phyloP scores from a whole-genome alignment of 202 grass and related monocot species.

The Hordeum pubiflorum region DNA sequence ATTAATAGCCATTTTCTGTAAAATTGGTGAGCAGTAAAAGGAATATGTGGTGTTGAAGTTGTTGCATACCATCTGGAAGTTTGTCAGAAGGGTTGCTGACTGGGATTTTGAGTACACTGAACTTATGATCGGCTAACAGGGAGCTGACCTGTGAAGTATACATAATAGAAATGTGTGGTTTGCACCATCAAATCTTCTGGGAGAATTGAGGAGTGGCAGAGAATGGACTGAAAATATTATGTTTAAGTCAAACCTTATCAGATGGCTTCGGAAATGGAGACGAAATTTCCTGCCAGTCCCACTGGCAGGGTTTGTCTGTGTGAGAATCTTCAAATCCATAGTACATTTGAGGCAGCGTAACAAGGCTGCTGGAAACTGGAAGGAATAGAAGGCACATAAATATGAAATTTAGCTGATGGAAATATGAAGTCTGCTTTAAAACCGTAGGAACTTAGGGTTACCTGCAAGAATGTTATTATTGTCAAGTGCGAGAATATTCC shows the following conservation, averaged over 20 bases:
- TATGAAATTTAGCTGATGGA: conserved; percentile 5
- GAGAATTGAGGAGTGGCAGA: background rate
- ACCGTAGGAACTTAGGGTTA: conserved; percentile 11
- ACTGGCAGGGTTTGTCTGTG: conserved; percentile 32
- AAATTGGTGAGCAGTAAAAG: conserved; percentile 1
- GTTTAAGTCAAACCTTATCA: conserved; percentile 52
- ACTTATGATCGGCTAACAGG: conserved; percentile 43
- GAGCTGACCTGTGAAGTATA: conserved; percentile 52
- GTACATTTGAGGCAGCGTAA: conserved; percentile 65
- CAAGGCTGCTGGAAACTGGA: conserved; percentile 75
- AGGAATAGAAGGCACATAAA: conserved; percentile 13
- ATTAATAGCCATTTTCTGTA: background rate
- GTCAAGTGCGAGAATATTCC: conserved; percentile 82
- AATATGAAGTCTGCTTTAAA: conserved; percentile 11
- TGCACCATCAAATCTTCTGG: background rate
- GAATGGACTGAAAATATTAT: background rate
- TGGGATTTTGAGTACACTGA: conserved; percentile 71
- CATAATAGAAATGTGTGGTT: conserved; percentile 12
- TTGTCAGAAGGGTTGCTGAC: conserved; percentile 44
- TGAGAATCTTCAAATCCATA: conserved; percentile 45
- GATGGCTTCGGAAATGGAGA: conserved; percentile 57
- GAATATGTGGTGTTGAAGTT: conserved; percentile 3
- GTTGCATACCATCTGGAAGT: conserved; percentile 59
- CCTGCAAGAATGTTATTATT: conserved; percentile 84
- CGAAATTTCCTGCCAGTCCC: conserved; percentile 64